A percentile compares a stretch with the other conserved stretches of the same genome.
These are phyloP conservation scores for Neofusicoccum ribis DNA, from an alignment of 2,329 filamentous ascomycete species.

Conservation along the genomic window DNA sequence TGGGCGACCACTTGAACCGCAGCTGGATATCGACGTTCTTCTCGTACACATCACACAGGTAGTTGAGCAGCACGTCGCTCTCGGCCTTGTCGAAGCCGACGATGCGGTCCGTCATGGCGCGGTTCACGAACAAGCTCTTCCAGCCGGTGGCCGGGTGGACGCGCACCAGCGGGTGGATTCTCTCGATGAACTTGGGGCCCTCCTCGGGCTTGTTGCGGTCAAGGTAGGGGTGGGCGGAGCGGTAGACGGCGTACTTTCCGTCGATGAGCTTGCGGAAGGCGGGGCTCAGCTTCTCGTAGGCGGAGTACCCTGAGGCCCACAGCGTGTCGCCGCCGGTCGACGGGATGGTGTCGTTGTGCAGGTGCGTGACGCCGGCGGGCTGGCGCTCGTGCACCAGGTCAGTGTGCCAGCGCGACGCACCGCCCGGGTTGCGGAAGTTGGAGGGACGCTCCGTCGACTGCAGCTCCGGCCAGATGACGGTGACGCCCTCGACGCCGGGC, in stretches of 20 bases:
- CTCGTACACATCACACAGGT: slow-evolving; percentile 69
- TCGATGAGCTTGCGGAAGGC: slow-evolving; percentile 71
- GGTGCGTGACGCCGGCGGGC: slow-evolving; percentile 67
- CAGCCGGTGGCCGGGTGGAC: slow-evolving; percentile 73
- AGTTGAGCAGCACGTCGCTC: slow-evolving; percentile 66
- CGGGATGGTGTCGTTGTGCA: slow-evolving; percentile 69
- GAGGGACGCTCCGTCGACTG: slow-evolving; percentile 61
- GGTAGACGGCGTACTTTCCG: slow-evolving; percentile 64
- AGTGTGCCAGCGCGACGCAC: slow-evolving; percentile 68
- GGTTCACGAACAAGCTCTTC: slow-evolving; percentile 73
- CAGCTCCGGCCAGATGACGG: slow-evolving; percentile 70
- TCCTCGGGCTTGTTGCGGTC: slow-evolving; percentile 62
- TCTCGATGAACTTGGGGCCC: slow-evolving; percentile 67
- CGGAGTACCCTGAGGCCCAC: slow-evolving; percentile 70
- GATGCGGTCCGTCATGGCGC: slow-evolving; percentile 67
- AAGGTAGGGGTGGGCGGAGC: slow-evolving; percentile 66
- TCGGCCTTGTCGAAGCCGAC: slow-evolving; percentile 69
- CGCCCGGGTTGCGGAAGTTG: slow-evolving; percentile 66
- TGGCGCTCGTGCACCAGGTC: slow-evolving; percentile 72
- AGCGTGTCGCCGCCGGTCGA: slow-evolving; percentile 68
- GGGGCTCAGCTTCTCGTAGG: slow-evolving; percentile 72
- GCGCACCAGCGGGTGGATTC: slow-evolving; percentile 67
- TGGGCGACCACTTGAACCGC: slow-evolving; percentile 68
- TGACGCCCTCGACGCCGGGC: slow-evolving; percentile 56
- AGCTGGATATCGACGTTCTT: slow-evolving; percentile 70